Evolutionary conservation across 805 yeast genomes (phyloP), one percentile per base, ranked within the genome.

Genomic region (Sugiyamaella valdiviana): DNA sequence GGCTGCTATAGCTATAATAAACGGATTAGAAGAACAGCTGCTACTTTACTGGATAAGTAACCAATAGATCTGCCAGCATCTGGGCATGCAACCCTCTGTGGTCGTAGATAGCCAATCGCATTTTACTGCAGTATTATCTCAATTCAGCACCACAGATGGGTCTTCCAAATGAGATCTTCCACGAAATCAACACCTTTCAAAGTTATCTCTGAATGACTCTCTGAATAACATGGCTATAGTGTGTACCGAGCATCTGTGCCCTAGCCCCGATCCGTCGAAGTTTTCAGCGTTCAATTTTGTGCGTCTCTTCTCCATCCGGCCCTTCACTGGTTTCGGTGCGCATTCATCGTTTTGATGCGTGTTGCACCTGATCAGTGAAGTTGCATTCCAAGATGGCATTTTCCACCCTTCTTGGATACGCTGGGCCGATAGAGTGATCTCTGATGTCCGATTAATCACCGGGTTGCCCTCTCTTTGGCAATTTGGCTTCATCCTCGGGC

Each of bases 401-500:
- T 26, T 26, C 14, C n/a, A 26, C 32, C 32, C 14, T 12, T 26
- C 14, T 26, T n/a, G 32, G 32, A 26, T 12, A 26, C 32, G 10
- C 32, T 26, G 32, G 32, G 32, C 32, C 32, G 32, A 26, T 26
- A 26, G 32, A 26, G 32, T 26, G 32, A 26, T 26, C 32, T 26
- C 32, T 5, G 44, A 41, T 20, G 44, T 41, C 44, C 44, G 44
- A 23, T 41, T 41, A 41, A 41, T 41, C 44, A 41, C 44, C 44
- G 44, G 26, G 36, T 41, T 23, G 44, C 44, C 26, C 19, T 24
- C 24, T 41, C 32, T n/a, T 41, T 41, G 44, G 44, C 36, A 23
- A 41, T 26, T 41, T 41, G 44, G 44, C 44, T 41, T 41, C 44
- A 41, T 41, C 17, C 44, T 36, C 44, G 44, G 44, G 26, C 44